Conservation (phyloP, 768 basidiomycete species). For the Galerina sulciceps region DNA sequence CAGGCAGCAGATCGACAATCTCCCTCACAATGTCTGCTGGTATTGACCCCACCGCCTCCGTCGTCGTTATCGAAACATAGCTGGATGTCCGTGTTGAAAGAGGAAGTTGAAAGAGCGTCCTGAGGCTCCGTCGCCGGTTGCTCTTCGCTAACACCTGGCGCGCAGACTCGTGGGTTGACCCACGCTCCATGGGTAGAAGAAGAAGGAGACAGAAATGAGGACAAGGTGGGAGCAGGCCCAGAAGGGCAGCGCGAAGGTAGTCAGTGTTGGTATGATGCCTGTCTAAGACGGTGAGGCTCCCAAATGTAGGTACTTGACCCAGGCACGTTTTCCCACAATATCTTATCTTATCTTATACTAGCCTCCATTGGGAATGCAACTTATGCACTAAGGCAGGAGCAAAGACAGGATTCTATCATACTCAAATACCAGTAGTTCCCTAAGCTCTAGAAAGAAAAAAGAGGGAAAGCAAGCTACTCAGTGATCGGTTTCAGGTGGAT, state of each 20-base stretch:
- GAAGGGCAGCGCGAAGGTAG: slow-evolving; percentile 15
- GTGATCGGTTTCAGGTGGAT: no score
- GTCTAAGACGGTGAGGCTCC: slow-evolving; percentile 19
- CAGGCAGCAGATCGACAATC: slow-evolving; percentile 37
- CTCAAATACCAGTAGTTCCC: no score
- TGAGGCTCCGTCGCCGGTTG: slow-evolving; percentile 36
- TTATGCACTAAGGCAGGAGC: no score
- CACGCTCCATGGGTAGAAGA: slow-evolving; percentile 18
- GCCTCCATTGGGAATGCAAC: no score
- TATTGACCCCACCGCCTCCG: slow-evolving; percentile 30
- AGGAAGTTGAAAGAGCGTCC: slow-evolving; percentile 37
- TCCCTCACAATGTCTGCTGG: slow-evolving; percentile 44
- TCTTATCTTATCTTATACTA: slow-evolving; percentile 12
- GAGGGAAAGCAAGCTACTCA: no score
- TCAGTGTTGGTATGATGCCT: slow-evolving; percentile 12
- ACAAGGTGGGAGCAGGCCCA: neutral
- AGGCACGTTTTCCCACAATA: slow-evolving; percentile 3
- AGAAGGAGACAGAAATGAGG: neutral
- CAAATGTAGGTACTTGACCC: slow-evolving; percentile 6
- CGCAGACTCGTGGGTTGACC: slow-evolving; percentile 12
- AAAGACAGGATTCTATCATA: no score
- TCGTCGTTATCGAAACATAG: slow-evolving; percentile 28
- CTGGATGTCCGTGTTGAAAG: slow-evolving; percentile 30
- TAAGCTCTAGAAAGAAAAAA: no score
- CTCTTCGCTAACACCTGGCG: slow-evolving; percentile 22